These are phyloP conservation scores for Oryza meridionalis DNA, from an alignment of 176 grass and related monocot species.

Conservation along the genomic window DNA sequence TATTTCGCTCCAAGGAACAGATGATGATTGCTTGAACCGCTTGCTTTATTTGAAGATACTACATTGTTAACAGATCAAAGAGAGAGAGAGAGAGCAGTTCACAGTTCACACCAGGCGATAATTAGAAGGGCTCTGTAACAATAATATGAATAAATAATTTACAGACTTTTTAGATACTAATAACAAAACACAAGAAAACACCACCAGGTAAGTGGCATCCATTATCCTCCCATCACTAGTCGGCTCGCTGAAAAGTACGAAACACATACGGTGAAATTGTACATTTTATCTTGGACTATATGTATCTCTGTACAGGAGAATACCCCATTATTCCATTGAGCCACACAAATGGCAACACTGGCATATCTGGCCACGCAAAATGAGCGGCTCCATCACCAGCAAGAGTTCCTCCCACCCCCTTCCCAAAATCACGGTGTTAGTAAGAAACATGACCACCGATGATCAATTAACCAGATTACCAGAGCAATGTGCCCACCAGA, in stretches of 20 bases:
- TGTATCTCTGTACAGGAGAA: slow-evolving; percentile 77
- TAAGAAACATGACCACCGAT: slow-evolving; percentile 40
- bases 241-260: slow-evolving; percentile 8
- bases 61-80: background rate
- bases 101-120: background rate
- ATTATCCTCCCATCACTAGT: slow-evolving; percentile 30
- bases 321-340: slow-evolving; percentile 65
- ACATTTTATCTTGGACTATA: slow-evolving; percentile 35
- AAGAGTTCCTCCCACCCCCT: slow-evolving; percentile 13
- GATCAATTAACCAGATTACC: background rate
- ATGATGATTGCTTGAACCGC: background rate
- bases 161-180: slow-evolving; percentile 23
- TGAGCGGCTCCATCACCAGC: background rate
- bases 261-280: slow-evolving; percentile 17
- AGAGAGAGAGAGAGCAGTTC: background rate
- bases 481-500: slow-evolving; percentile 42
- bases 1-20: background rate
- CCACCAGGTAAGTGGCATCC: slow-evolving; percentile 24
- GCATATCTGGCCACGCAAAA: slow-evolving; percentile 46
- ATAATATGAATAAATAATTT: slow-evolving; percentile 27
- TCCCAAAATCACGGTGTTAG: slow-evolving; percentile 38
- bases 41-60: background rate
- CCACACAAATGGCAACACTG: slow-evolving; percentile 53
- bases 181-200: slow-evolving; percentile 36
- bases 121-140: background rate